Evolutionary conservation across 768 basidiomycete species (phyloP).

Genomic region (Gautieria morchelliformis): DNA sequence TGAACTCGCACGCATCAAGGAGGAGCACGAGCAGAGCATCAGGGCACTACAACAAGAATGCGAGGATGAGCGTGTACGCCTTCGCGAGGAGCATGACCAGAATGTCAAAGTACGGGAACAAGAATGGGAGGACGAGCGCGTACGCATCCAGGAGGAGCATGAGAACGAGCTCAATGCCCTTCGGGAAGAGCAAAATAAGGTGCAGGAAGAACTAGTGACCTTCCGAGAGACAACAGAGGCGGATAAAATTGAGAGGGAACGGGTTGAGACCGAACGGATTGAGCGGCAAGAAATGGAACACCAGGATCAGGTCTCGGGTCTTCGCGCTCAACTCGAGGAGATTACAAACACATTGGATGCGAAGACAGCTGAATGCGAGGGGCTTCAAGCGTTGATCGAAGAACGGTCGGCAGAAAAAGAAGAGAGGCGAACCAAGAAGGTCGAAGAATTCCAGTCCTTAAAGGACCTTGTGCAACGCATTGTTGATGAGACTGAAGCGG

Average conservation of each 20-base stretch:
- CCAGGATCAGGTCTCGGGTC: slow-evolving; percentile 48
- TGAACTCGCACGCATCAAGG: slow-evolving; percentile 45
- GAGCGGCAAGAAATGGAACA: slow-evolving; percentile 51
- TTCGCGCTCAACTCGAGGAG: slow-evolving; percentile 55
- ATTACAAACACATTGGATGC: slow-evolving; percentile 67
- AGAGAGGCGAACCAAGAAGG: slow-evolving; percentile 47
- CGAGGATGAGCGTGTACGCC: slow-evolving; percentile 36
- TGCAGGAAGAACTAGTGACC: slow-evolving; percentile 6
- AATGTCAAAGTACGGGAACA: slow-evolving; percentile 37
- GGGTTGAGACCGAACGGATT: slow-evolving; percentile 50
- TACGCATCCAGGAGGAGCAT: slow-evolving; percentile 34
- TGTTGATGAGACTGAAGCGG: slow-evolving; percentile 43
- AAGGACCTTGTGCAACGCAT: slow-evolving; percentile 53
- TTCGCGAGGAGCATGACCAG: slow-evolving; percentile 14
- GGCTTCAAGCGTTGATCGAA: slow-evolving; percentile 53
- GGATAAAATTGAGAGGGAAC: slow-evolving; percentile 44
- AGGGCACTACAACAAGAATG: slow-evolving; percentile 40
- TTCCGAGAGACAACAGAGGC: slow-evolving; percentile 3
- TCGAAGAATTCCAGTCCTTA: slow-evolving; percentile 45
- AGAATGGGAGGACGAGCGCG: slow-evolving; percentile 52
- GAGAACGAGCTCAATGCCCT: not conserved
- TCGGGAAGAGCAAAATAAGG: slow-evolving; percentile 6
- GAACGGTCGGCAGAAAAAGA: slow-evolving; percentile 56
- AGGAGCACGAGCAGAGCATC: slow-evolving; percentile 39
- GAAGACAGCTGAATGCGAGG: slow-evolving; percentile 47